phyloP scores from a whole-genome alignment of 2,329 filamentous ascomycete species.

The Chaetomium sp. region DNA sequence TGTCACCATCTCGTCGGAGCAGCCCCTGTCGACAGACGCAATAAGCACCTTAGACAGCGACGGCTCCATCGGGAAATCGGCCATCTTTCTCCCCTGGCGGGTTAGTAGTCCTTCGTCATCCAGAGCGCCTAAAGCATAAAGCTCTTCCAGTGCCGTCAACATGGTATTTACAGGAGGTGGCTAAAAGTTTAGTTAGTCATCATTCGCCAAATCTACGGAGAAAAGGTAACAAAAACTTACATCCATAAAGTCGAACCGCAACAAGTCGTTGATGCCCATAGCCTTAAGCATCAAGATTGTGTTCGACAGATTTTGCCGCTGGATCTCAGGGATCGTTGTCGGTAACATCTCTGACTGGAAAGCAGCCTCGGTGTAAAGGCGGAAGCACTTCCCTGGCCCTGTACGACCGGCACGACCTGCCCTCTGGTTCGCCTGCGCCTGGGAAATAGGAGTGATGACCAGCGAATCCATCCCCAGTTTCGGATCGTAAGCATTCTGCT shows the following conservation, averaged over 20 bases:
- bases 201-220: background rate
- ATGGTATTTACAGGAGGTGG: constrained; percentile 96
- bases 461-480: constrained; percentile 97
- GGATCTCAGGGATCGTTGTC: constrained; percentile 92
- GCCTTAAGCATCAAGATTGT: constrained; percentile 98
- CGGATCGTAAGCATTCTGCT: constrained; percentile 94
- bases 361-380: constrained; percentile 89
- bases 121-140: constrained; percentile 84
- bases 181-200: constrained; percentile 10
- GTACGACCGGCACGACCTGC: constrained; percentile 90
- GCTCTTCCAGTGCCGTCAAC: constrained; percentile 89
- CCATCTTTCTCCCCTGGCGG: constrained; percentile 90
- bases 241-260: constrained; percentile 99
- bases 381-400: constrained; percentile 91
- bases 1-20: constrained; percentile 87
- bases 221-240: constrained; percentile 7
- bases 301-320: constrained; percentile 83
- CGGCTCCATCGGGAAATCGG: constrained; percentile 97
- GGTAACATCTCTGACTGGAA: constrained; percentile 97
- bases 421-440: constrained; percentile 92
- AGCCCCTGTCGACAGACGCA: constrained; percentile 76
- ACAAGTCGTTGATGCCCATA: constrained; percentile 96
- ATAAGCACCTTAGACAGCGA: constrained; percentile 87
- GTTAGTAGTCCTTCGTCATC: constrained; percentile 95
- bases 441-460: constrained; percentile 91